phyloP scores from a whole-genome alignment of 2,329 filamentous ascomycete species.

The Cercospora sp. region DNA sequence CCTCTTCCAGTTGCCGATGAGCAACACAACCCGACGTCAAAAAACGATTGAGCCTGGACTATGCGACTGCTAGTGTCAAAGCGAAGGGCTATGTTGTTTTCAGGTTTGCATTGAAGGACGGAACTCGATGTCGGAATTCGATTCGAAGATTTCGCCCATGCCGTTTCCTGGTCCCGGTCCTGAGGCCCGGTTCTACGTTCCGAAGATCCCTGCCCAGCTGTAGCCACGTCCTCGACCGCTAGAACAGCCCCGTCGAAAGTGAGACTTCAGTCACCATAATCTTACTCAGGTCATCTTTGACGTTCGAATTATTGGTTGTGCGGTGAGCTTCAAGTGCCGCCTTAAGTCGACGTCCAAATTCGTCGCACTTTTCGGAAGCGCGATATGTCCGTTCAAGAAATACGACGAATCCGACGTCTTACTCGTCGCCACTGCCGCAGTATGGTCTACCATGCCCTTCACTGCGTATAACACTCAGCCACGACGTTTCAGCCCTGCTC shows the following conservation, averaged over 20 bases:
- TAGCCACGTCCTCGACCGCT: background rate
- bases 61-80: no score
- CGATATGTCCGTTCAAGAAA: background rate
- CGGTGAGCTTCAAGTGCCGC: background rate
- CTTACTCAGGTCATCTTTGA: background rate
- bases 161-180: background rate
- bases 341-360: background rate
- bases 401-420: background rate
- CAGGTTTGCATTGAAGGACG: background rate
- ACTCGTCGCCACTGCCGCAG: background rate
- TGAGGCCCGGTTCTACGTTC: background rate
- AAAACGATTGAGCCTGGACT: background rate
- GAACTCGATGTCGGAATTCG: background rate
- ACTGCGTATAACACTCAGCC: background rate
- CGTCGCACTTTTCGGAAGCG: background rate
- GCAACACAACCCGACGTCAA: background rate
- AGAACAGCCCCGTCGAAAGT: background rate
- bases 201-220: background rate
- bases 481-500: background rate
- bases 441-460: background rate
- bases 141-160: background rate
- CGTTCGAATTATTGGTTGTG: background rate
- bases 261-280: background rate
- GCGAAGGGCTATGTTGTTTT: background rate
- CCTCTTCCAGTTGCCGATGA: conserved; percentile 8